These are phyloP conservation scores for Backusella tuberculispora DNA, from an alignment of 192 early-diverging fungal species.

Conservation along the genomic window DNA sequence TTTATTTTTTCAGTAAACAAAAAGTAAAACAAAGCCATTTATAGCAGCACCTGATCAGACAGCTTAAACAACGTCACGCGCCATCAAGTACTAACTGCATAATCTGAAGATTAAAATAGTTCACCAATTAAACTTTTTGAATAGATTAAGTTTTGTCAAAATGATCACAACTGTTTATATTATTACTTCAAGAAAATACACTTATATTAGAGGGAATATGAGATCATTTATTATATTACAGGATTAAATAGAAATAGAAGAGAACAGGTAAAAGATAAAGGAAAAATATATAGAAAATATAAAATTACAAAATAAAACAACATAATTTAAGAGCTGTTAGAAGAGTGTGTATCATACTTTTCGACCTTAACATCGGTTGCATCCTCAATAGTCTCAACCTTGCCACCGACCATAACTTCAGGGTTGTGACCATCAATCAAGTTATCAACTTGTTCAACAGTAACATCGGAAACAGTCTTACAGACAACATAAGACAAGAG, in stretches of 20 bases:
- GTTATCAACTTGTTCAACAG: slow-evolving; percentile 41
- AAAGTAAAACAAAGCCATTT: not conserved
- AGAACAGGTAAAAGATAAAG: not conserved
- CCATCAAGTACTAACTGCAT: not conserved
- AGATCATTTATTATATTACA: slow-evolving; percentile 26
- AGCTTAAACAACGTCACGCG: not conserved
- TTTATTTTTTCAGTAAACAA: not conserved
- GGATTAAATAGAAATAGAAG: not conserved
- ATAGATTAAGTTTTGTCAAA: not conserved
- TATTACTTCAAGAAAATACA: not conserved
- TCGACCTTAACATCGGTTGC: not conserved
- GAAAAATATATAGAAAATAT: slow-evolving; percentile 4
- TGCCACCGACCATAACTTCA: slow-evolving; percentile 35
- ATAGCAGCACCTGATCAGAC: not conserved
- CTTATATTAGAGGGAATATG: slow-evolving; percentile 5
- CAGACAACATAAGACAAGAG: slow-evolving; percentile 38
- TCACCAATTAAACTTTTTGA: not conserved
- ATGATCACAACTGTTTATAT: slow-evolving; percentile 4
- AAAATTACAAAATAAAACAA: not conserved
- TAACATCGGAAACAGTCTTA: slow-evolving; percentile 33
- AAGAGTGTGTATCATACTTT: not conserved
- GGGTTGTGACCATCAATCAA: slow-evolving; percentile 24
- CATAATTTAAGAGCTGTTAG: not conserved
- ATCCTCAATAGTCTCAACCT: slow-evolving; percentile 29
- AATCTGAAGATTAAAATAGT: not conserved